These are phyloP conservation scores for Venturia nashicola DNA, from an alignment of 2,329 filamentous ascomycete genomes.

Conservation along the genomic window DNA sequence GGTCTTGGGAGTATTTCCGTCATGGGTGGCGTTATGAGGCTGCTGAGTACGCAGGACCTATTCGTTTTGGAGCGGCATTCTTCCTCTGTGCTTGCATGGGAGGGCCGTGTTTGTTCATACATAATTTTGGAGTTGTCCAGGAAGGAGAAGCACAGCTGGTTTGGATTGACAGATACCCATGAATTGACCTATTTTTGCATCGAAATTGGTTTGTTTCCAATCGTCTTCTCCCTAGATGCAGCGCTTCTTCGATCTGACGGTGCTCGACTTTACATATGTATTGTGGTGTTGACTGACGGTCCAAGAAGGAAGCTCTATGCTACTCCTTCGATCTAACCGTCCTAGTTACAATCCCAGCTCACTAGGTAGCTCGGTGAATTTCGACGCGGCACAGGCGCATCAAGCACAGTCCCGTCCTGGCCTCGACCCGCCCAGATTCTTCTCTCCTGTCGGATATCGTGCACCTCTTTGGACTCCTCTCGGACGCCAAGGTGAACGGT, in stretches of 20 bases:
- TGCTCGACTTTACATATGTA: too few relatives aligned
- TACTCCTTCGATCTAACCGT: too few relatives aligned
- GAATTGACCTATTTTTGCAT: not conserved
- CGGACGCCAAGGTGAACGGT: not conserved
- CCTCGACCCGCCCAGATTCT: not conserved
- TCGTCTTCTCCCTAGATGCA: too few relatives aligned
- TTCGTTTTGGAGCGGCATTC: not conserved
- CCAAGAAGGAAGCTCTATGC: too few relatives aligned
- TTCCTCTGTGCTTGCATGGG: not conserved
- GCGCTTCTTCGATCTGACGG: not conserved
- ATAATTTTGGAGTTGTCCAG: not conserved
- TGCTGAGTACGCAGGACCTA: not conserved
- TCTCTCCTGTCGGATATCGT: not conserved
- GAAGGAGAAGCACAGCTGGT: not conserved
- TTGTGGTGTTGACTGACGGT: too few relatives aligned
- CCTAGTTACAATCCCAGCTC: too few relatives aligned
- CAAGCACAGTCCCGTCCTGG: too few relatives aligned
- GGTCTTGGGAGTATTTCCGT: not conserved
- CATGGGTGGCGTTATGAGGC: not conserved
- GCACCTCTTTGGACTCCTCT: not conserved
- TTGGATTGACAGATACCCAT: not conserved
- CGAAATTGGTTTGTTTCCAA: too few relatives aligned
- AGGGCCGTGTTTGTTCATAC: not conserved
- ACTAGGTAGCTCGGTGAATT: too few relatives aligned
- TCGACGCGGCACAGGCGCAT: too few relatives aligned